These are phyloP conservation scores for Moesziomyces antarcticus DNA, from an alignment of 1,284 basidiomycete genomes.

Conservation along the genomic window DNA sequence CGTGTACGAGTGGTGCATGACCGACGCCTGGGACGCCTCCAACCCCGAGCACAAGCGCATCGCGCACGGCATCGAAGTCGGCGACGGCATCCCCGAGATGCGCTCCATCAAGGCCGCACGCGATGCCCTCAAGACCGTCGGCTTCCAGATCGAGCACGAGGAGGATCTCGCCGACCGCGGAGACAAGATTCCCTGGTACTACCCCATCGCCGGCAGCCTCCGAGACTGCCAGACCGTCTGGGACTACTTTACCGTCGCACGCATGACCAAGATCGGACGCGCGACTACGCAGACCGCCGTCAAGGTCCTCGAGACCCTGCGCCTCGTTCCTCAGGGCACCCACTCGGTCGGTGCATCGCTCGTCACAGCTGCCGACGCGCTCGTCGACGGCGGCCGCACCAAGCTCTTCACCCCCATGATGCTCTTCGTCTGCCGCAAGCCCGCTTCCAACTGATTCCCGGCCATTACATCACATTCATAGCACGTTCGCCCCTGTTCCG, in stretches of 20 bases:
- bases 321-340: slow-evolving; percentile 91
- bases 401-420: slow-evolving; percentile 75
- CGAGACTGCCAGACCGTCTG: slow-evolving; percentile 90
- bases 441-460: slow-evolving; percentile 16
- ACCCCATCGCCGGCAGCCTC: slow-evolving; percentile 93
- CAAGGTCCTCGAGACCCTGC: slow-evolving; percentile 80
- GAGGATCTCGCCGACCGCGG: slow-evolving; percentile 90
- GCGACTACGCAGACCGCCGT: slow-evolving; percentile 85
- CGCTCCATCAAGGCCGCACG: slow-evolving; percentile 80
- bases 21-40: slow-evolving; percentile 88
- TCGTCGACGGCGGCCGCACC: slow-evolving; percentile 85
- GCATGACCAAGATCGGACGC: slow-evolving; percentile 86
- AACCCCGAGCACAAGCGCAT: slow-evolving; percentile 90
- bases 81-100: slow-evolving; percentile 98
- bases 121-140: slow-evolving; percentile 83
- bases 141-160: slow-evolving; percentile 89
- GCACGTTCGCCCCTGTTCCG: background rate
- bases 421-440: slow-evolving; percentile 51
- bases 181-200: slow-evolving; percentile 91
- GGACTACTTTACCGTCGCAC: slow-evolving; percentile 74
- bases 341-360: slow-evolving; percentile 88
- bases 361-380: slow-evolving; percentile 81
- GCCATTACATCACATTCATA: background rate
- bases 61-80: slow-evolving; percentile 80
- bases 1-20: slow-evolving; percentile 99